Evolutionary conservation across 2,329 filamentous ascomycete genomes (phyloP).

Genomic region (Epichloe bromicola): DNA sequence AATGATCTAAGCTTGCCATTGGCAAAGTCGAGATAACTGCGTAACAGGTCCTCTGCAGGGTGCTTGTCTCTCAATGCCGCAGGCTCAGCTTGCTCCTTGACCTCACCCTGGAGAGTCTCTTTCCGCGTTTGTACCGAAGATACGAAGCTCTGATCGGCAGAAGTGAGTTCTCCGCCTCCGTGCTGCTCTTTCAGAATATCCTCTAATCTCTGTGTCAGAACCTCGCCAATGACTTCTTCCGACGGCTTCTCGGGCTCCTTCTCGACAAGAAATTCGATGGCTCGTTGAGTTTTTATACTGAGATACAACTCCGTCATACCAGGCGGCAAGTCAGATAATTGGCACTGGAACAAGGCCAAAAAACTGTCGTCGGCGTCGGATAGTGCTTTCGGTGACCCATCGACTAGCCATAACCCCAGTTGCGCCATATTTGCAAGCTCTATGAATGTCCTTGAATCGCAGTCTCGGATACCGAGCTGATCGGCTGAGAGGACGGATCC

Average conservation of each 20-base stretch:
- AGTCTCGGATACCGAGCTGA: constrained; percentile 20
- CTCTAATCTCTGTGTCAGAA: constrained; percentile 44
- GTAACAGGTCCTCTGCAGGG: constrained; percentile 26
- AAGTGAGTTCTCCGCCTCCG: constrained; percentile 18
- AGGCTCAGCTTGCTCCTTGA: constrained; percentile 11
- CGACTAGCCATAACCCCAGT: constrained; percentile 28
- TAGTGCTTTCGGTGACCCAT: constrained; percentile 24
- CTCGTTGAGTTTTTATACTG: constrained; percentile 32
- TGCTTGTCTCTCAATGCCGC: constrained; percentile 25
- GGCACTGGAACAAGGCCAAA: constrained; percentile 29
- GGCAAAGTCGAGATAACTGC: constrained; percentile 20
- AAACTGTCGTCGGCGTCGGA: constrained; percentile 32
- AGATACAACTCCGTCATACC: constrained; percentile 31
- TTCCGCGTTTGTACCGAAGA: constrained; percentile 20
- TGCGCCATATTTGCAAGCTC: constrained; percentile 37
- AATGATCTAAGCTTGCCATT: constrained; percentile 20
- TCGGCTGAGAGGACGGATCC: constrained; percentile 19
- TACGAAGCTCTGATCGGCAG: constrained; percentile 23
- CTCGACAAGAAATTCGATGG: constrained; percentile 41
- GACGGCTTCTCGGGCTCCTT: constrained; percentile 34
- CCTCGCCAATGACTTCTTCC: constrained; percentile 41
- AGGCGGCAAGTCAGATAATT: constrained; percentile 30
- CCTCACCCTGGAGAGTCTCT: constrained; percentile 19
- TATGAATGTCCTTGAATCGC: constrained; percentile 23
- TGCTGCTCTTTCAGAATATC: constrained; percentile 26